Evolutionary conservation across 78 protist species (phyloP).

Genomic region (Pelomyxa schiedti): DNA sequence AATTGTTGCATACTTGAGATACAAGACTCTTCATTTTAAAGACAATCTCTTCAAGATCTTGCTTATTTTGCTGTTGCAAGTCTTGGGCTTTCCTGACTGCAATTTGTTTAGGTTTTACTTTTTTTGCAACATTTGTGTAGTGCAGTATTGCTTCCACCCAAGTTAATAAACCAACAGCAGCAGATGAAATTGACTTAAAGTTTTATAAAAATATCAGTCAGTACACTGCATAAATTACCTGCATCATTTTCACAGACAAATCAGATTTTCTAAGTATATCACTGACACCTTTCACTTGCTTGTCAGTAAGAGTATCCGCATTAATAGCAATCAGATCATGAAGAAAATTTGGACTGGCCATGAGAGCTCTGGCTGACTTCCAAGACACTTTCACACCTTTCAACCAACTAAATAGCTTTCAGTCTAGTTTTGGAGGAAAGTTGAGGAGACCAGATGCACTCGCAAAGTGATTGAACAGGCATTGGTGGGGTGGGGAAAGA

Average conservation of each 20-base stretch:
- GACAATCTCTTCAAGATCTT: slow-evolving; percentile 6
- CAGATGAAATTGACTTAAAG: no score
- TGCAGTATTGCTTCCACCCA: slow-evolving; percentile 68
- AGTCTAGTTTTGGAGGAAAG: no score
- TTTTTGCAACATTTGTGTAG: slow-evolving; percentile 43
- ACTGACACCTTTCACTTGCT: slow-evolving; percentile 23
- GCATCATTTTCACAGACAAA: slow-evolving; percentile 7
- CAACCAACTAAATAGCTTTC: neutral
- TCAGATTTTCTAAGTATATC: neutral
- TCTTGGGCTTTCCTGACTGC: neutral
- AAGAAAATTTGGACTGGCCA: slow-evolving; percentile 44
- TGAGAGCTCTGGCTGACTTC: slow-evolving; percentile 53
- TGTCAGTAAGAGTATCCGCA: slow-evolving; percentile 41
- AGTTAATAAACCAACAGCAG: slow-evolving; percentile 28
- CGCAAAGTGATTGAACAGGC: slow-evolving; percentile 37
- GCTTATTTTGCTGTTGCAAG: neutral
- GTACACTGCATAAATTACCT: slow-evolving; percentile 8
- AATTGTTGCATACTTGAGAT: no score
- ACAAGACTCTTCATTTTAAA: slow-evolving; percentile 5
- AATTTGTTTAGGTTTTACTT: slow-evolving; percentile 51
- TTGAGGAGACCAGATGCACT: slow-evolving; percentile 49
- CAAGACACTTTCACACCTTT: slow-evolving; percentile 30
- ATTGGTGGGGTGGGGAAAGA: slow-evolving; percentile 49
- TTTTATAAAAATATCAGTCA: no score
- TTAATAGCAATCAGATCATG: slow-evolving; percentile 30